Evolutionary conservation across 2,329 filamentous ascomycete genomes (phyloP).

Genomic region (Byssothecium circinans): DNA sequence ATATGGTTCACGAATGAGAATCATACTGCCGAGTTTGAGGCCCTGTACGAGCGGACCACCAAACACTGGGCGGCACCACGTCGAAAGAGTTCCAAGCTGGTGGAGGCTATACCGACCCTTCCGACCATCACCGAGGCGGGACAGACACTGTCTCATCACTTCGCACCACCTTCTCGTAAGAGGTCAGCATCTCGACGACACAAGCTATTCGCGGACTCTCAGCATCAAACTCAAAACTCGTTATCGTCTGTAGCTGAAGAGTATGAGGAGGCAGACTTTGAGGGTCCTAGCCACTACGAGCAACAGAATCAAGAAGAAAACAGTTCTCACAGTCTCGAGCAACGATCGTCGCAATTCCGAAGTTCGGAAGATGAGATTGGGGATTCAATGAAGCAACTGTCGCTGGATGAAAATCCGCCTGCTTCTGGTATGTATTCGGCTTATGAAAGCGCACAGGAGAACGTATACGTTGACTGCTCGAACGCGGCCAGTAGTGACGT

Average conservation of each 20-base stretch:
- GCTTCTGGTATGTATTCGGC: conserved; percentile 12
- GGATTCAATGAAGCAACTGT: conserved; percentile 10
- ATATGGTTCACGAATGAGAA: conserved; percentile 59
- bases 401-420: conserved; percentile 6
- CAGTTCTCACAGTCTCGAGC: background rate
- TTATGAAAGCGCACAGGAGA: background rate
- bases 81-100: conserved; percentile 23
- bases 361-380: background rate
- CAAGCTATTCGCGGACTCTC: conserved; percentile 2
- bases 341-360: background rate
- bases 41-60: conserved; percentile 53
- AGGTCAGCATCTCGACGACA: background rate
- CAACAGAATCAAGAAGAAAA: conserved; percentile 2
- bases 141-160: conserved; percentile 1
- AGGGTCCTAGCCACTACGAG: conserved; percentile 4
- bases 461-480: background rate
- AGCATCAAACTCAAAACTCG: conserved; percentile 6
- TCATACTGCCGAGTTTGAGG: conserved; percentile 52
- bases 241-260: conserved; percentile 12
- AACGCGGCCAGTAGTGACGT: background rate
- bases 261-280: conserved; percentile 7
- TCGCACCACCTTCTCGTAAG: background rate
- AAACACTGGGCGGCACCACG: conserved; percentile 56
- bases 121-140: background rate
- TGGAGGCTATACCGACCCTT: conserved; percentile 23